Conservation (phyloP, 208 protist genomes). For the Leishmania guyanensis region DNA sequence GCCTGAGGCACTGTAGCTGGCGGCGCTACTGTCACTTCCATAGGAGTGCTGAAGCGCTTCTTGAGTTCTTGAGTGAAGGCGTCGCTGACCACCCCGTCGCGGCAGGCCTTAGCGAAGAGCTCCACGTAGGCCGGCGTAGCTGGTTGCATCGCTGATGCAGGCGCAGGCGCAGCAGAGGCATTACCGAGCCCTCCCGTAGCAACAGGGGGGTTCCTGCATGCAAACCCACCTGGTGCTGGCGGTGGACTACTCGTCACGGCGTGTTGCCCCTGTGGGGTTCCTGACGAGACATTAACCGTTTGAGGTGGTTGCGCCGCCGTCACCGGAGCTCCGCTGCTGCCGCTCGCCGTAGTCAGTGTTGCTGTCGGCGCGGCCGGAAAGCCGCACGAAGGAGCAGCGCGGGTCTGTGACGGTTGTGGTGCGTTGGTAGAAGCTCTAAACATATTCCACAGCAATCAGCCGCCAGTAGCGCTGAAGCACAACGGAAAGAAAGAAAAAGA, state of each 20-base stretch:
- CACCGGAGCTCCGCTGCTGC: neutral
- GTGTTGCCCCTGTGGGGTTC: neutral
- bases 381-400: neutral
- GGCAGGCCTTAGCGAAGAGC: constrained; percentile 27
- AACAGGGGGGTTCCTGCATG: neutral
- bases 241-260: neutral
- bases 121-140: constrained; percentile 18
- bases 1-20: neutral
- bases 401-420: neutral
- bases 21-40: constrained; percentile 22
- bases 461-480: neutral
- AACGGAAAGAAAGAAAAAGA: neutral
- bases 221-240: neutral
- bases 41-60: constrained; percentile 47
- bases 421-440: constrained; percentile 2
- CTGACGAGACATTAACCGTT: neutral
- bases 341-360: neutral
- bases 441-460: neutral
- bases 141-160: constrained; percentile 7
- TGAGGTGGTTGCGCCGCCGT: neutral
- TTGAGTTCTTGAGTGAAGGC: constrained; percentile 46
- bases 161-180: neutral
- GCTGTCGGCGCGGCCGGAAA: neutral
- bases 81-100: constrained; percentile 35
- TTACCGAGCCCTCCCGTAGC: neutral